phyloP scores from a whole-genome alignment of 1,284 basidiomycete genomes.

The Trichosporon sp. region DNA sequence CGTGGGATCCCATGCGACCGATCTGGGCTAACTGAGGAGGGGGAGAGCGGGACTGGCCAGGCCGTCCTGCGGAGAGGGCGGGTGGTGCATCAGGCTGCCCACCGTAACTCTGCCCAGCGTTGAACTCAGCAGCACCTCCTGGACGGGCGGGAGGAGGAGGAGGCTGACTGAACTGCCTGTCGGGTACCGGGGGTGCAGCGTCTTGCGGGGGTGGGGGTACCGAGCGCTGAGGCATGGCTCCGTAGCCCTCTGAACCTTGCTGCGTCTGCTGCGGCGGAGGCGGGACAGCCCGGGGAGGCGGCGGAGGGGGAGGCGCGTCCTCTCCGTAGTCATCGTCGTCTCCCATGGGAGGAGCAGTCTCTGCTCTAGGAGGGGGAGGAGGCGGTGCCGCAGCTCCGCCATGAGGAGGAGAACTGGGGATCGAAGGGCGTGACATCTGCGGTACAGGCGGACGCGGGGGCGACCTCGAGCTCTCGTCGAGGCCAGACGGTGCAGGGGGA shows the following conservation, averaged over 20 bases:
- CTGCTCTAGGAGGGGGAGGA: background rate
- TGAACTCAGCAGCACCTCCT: background rate
- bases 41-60: background rate
- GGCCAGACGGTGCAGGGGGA: background rate
- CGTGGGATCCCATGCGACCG: background rate
- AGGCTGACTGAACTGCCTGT: background rate
- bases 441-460: background rate
- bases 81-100: background rate
- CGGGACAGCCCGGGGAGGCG: constrained; percentile 23
- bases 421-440: background rate
- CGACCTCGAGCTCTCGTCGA: background rate
- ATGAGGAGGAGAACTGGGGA: background rate
- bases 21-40: background rate
- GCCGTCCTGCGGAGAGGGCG: background rate
- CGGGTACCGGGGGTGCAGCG: background rate
- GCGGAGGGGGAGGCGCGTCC: constrained; percentile 17
- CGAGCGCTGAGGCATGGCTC: background rate
- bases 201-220: background rate
- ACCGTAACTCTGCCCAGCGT: background rate
- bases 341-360: background rate
- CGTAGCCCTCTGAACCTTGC: background rate
- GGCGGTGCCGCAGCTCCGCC: background rate
- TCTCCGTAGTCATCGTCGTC: constrained; percentile 1
- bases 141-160: background rate
- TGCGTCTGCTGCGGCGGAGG: background rate